Conservation (phyloP, 495 filamentous ascomycete species). For the Xylaria castorea region DNA sequence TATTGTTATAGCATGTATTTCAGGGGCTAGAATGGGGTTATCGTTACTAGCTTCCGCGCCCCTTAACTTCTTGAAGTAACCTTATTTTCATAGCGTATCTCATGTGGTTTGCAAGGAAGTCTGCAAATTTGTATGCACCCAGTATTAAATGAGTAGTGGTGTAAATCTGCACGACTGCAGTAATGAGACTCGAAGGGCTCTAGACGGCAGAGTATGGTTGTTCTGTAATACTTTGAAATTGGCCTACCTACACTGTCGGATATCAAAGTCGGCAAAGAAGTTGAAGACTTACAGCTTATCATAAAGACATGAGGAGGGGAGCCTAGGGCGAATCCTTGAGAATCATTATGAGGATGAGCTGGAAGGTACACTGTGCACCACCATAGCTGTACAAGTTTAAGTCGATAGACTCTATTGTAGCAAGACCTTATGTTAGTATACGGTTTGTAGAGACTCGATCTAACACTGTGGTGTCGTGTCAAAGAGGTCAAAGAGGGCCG, state of each 20-base stretch:
- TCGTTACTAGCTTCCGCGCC: conserved; percentile 14
- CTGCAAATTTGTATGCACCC: background rate
- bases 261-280: background rate
- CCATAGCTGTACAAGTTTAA: background rate
- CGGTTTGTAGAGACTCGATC: background rate
- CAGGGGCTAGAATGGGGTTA: conserved; percentile 12
- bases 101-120: background rate
- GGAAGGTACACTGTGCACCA: background rate
- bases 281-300: background rate
- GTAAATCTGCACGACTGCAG: background rate
- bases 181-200: background rate
- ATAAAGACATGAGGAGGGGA: background rate
- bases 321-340: background rate
- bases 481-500: background rate
- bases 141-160: background rate
- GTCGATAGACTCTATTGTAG: background rate
- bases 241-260: background rate
- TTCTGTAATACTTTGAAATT: background rate
- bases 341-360: background rate
- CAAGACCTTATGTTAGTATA: background rate
- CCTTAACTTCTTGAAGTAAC: conserved; percentile 6
- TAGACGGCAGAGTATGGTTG: background rate
- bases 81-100: conserved; percentile 4
- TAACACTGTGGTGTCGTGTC: background rate
- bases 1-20: conserved; percentile 14